Conservation (phyloP, 2,329 filamentous ascomycete species). For the Periconia digitata region DNA sequence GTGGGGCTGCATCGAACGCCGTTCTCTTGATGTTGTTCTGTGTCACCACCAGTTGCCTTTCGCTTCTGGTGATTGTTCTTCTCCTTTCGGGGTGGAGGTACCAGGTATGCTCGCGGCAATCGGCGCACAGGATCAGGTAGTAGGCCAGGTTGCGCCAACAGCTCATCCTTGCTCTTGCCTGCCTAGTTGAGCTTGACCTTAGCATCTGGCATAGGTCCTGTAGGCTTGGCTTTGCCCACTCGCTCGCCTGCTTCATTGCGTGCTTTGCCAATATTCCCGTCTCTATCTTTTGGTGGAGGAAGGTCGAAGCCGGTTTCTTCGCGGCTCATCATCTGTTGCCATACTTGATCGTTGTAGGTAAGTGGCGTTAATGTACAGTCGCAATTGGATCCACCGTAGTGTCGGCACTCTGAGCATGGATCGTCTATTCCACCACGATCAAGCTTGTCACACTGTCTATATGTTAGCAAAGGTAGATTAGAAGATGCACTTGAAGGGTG, state of each 20-base stretch:
- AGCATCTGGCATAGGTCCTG: neutral
- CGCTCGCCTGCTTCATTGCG: too few species aligned
- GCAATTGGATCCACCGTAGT: neutral
- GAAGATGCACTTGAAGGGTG: neutral
- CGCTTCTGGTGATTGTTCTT: too few species aligned
- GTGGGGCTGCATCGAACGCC: too few species aligned
- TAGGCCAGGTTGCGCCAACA: neutral
- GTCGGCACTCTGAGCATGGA: neutral
- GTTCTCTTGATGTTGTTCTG: too few species aligned
- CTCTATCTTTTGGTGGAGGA: neutral
- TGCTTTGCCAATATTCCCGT: neutral
- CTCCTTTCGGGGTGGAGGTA: neutral
- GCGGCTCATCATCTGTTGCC: neutral
- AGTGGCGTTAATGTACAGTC: neutral
- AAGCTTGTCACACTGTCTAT: neutral
- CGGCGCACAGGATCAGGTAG: neutral
- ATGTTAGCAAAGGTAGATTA: neutral
- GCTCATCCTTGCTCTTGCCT: neutral
- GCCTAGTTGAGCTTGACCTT: neutral
- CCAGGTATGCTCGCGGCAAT: neutral
- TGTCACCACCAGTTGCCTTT: too few species aligned
- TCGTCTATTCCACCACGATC: neutral
- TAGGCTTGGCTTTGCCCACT: neutral
- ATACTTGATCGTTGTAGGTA: neutral
- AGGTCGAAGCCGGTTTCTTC: neutral